Conservation (phyloP, 352 stramenopile genomes). For the Phytophthora europaea region DNA sequence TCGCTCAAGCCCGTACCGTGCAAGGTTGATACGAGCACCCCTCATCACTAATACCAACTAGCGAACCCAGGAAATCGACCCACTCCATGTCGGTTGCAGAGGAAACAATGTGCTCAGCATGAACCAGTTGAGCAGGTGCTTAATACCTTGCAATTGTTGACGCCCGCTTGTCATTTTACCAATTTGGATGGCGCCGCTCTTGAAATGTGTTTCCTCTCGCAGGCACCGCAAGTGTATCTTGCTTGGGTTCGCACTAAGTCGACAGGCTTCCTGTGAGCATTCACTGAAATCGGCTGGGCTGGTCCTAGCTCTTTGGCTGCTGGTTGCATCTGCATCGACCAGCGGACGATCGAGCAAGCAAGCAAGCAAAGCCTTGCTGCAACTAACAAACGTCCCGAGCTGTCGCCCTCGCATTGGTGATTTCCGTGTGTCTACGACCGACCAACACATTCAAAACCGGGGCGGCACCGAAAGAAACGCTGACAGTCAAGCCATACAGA, state of each 20-base stretch:
- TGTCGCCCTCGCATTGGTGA: constrained; percentile 40
- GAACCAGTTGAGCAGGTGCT: background rate
- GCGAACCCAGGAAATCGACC: too few relatives aligned
- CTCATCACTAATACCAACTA: too few relatives aligned
- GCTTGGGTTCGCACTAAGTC: background rate
- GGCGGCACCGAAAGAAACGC: constrained; percentile 38
- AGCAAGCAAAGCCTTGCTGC: constrained; percentile 29
- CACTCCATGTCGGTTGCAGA: too few relatives aligned
- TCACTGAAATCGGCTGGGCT: background rate
- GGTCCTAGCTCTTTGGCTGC: constrained; percentile 15
- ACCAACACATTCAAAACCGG: constrained; percentile 29
- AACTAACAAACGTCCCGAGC: constrained; percentile 24
- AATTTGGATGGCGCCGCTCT: background rate
- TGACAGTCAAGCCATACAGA: constrained; percentile 20
- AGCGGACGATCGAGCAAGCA: background rate
- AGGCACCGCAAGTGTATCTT: background rate
- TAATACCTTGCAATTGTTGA: background rate
- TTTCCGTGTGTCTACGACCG: constrained; percentile 9
- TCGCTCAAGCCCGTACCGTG: too few relatives aligned
- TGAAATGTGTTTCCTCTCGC: background rate
- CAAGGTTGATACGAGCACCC: too few relatives aligned
- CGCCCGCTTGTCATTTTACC: background rate
- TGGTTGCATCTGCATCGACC: constrained; percentile 6
- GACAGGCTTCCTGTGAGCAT: background rate
- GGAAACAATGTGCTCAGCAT: background rate